phyloP scores from a whole-genome alignment of 129 eudicot species.

The Scalesia atractyloides region DNA sequence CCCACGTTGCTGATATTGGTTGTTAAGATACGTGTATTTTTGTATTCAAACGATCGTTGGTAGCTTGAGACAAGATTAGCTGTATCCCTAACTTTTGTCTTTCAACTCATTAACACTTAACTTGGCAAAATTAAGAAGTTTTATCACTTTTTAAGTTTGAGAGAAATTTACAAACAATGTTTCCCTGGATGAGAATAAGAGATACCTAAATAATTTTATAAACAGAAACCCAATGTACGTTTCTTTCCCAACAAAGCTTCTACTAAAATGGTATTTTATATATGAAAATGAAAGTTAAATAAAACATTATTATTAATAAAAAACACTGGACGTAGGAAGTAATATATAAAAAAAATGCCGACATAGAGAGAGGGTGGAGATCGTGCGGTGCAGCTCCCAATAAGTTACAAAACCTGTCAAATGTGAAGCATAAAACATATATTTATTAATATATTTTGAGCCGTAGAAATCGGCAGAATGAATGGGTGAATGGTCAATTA shows the following conservation, averaged over 20 bases:
- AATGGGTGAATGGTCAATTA: constrained; percentile 36
- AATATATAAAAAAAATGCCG: constrained; percentile 24
- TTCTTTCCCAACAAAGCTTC: constrained; percentile 1
- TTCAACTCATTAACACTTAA: constrained; percentile 17
- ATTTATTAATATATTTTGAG: constrained; percentile 7
- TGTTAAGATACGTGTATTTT: constrained; percentile 11
- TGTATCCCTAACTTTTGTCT: constrained; percentile 28
- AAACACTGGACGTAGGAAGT: neutral
- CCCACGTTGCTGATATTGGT: constrained; percentile 27
- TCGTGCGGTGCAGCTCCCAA: constrained; percentile 44
- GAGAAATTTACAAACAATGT: neutral
- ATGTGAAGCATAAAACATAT: constrained; percentile 25
- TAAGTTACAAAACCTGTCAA: constrained; percentile 22
- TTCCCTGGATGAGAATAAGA: neutral
- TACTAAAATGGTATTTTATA: neutral
- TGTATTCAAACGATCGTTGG: constrained; percentile 32
- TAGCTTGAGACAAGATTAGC: constrained; percentile 43
- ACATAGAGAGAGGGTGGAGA: constrained; percentile 27
- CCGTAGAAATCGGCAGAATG: constrained; percentile 47
- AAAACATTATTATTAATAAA: neutral
- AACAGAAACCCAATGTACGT: neutral
- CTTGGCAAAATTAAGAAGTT: constrained; percentile 1
- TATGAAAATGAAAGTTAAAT: neutral
- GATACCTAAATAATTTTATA: neutral
- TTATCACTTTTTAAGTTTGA: neutral